phyloP scores from a whole-genome alignment of 108 stramenopile genomes.

The Fragilaria crotonensis region DNA sequence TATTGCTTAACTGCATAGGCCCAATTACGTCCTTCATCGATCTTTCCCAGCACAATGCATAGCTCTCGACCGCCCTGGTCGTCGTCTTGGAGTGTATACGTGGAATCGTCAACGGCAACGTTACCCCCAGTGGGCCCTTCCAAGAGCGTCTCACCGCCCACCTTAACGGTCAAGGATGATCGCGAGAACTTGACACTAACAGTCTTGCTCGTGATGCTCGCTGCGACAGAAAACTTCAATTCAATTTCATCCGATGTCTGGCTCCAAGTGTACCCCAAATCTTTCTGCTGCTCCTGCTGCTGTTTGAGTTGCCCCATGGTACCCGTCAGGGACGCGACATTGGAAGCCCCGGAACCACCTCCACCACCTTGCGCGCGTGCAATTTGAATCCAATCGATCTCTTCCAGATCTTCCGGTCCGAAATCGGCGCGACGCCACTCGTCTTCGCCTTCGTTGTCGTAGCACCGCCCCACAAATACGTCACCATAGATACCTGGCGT shows the following conservation, averaged over 20 bases:
- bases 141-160: conserved; percentile 39
- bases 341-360: conserved; percentile 35
- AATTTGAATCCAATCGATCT: conserved; percentile 39
- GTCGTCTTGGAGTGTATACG: conserved; percentile 54
- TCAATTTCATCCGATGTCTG: conserved; percentile 77
- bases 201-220: conserved; percentile 47
- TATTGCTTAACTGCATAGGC: conserved; percentile 15
- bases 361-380: conserved; percentile 47
- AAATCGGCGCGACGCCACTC: conserved; percentile 70
- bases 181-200: conserved; percentile 54
- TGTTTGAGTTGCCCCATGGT: conserved; percentile 13
- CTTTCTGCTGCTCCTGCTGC: conserved; percentile 12
- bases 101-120: conserved; percentile 47
- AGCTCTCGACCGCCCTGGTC: conserved; percentile 31
- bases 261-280: conserved; percentile 47
- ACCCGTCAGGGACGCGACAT: conserved; percentile 24
- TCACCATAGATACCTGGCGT: conserved; percentile 58
- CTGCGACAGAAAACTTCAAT: conserved; percentile 45
- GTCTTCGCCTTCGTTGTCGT: conserved; percentile 60
- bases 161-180: conserved; percentile 38
- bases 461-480: conserved; percentile 66
- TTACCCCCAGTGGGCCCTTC: conserved; percentile 38
- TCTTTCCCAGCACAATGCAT: conserved; percentile 46
- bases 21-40: conserved; percentile 33
- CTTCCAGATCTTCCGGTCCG: conserved; percentile 28